phyloP scores from a whole-genome alignment of 2,329 filamentous ascomycete species.

The Fusarium udum region DNA sequence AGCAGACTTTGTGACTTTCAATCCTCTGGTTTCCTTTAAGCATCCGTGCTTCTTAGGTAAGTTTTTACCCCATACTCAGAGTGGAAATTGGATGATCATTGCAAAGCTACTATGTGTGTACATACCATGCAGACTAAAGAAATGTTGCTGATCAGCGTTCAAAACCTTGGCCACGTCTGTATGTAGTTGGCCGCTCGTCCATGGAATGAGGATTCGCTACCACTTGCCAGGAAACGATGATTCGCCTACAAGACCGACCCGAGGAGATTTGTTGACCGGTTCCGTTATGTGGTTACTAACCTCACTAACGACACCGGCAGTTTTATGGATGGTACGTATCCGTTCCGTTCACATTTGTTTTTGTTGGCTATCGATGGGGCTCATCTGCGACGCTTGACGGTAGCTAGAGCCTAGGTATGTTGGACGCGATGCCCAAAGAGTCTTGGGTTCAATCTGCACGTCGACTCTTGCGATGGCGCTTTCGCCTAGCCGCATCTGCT shows the following conservation, averaged over 20 bases:
- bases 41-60: slow-evolving; percentile 17
- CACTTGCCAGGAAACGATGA: slow-evolving; percentile 5
- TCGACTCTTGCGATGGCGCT: slow-evolving; percentile 35
- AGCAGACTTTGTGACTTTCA: slow-evolving; percentile 1
- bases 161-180: slow-evolving; percentile 12
- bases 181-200: background rate
- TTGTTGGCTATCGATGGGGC: slow-evolving; percentile 23
- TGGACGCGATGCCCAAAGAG: slow-evolving; percentile 31
- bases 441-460: slow-evolving; percentile 31
- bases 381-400: slow-evolving; percentile 10
- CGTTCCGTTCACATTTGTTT: slow-evolving; percentile 1
- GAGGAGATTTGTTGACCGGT: slow-evolving; percentile 10
- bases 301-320: slow-evolving; percentile 15
- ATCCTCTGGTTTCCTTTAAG: background rate
- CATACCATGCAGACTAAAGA: background rate
- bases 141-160: slow-evolving; percentile 11
- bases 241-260: slow-evolving; percentile 1
- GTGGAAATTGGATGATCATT: slow-evolving; percentile 27
- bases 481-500: slow-evolving; percentile 41
- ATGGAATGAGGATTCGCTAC: slow-evolving; percentile 16
- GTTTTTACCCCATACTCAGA: slow-evolving; percentile 21
- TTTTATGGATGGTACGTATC: background rate
- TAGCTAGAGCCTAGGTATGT: background rate
- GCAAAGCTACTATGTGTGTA: background rate
- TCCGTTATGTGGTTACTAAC: slow-evolving; percentile 3